These are phyloP conservation scores for Escovopsis weberi DNA, from an alignment of 2,329 filamentous ascomycete genomes.

Conservation along the genomic window DNA sequence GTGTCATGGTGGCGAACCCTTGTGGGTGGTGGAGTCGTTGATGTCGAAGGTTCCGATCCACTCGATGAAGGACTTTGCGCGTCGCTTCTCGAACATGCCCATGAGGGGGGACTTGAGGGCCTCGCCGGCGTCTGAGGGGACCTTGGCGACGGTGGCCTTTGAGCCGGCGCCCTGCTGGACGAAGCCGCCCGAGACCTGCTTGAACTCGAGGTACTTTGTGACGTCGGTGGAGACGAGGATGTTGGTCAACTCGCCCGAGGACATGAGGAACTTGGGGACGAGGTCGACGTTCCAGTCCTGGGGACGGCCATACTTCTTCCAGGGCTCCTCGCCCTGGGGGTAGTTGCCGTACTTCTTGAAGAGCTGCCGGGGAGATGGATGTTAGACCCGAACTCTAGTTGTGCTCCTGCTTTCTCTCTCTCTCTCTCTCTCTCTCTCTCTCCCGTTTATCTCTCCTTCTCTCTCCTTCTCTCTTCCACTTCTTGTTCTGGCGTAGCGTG, in stretches of 20 bases:
- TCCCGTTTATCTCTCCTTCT: no score
- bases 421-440: no score
- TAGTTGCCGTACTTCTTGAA: conserved; percentile 95
- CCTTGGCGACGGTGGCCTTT: conserved; percentile 90
- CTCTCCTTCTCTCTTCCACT: no score
- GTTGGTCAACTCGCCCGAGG: conserved; percentile 94
- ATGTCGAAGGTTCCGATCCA: conserved; percentile 81
- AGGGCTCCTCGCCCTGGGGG: conserved; percentile 66
- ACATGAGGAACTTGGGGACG: conserved; percentile 97
- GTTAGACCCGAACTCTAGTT: background rate
- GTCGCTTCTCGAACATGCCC: conserved; percentile 94
- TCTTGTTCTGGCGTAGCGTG: background rate
- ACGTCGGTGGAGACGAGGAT: conserved; percentile 94
- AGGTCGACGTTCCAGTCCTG: conserved; percentile 99
- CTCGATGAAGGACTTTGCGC: conserved; percentile 92
- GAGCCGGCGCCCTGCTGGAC: conserved; percentile 76
- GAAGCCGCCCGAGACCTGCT: conserved; percentile 88
- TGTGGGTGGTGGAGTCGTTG: conserved; percentile 74
- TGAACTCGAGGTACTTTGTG: conserved; percentile 80
- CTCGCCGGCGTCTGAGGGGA: conserved; percentile 83
- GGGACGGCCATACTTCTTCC: conserved; percentile 91
- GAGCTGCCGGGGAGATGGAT: conserved; percentile 39
- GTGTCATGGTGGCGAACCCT: conserved; percentile 42
- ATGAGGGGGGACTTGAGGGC: conserved; percentile 86
- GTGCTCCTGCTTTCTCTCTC: background rate